Conservation (phyloP, 2,329 filamentous ascomycete genomes). For the Leptographium lundbergii region DNA sequence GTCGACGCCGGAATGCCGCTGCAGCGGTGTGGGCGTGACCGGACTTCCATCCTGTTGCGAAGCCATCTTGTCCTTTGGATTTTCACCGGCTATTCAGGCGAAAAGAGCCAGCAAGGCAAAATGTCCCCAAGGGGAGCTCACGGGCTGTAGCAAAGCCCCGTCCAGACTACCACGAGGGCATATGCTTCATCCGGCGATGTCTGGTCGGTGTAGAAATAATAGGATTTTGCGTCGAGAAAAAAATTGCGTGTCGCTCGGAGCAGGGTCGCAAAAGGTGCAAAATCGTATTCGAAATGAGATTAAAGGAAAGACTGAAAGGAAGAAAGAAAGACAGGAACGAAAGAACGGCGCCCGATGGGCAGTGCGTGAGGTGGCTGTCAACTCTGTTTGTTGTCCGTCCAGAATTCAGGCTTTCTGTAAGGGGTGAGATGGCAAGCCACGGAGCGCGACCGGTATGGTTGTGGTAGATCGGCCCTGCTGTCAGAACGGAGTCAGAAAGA, state of each 20-base stretch:
- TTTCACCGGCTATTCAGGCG: not conserved
- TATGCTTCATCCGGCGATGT: not conserved
- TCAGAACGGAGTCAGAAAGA: not conserved
- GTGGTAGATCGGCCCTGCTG: not conserved
- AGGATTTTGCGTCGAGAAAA: not conserved
- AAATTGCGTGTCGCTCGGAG: not conserved
- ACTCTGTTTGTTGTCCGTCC: not conserved
- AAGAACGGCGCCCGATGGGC: not conserved
- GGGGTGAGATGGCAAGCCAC: not conserved
- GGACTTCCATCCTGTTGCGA: slow-evolving; percentile 11
- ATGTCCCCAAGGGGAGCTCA: not conserved
- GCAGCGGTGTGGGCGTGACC: slow-evolving; percentile 11
- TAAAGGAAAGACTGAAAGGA: not conserved
- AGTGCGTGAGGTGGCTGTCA: not conserved
- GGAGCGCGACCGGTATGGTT: not conserved
- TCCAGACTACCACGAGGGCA: slow-evolving; percentile 1
- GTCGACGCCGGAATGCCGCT: slow-evolving; percentile 7
- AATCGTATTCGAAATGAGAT: not conserved
- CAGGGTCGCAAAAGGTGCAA: not conserved
- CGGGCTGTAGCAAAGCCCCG: not conserved
- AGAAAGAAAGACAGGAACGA: not conserved
- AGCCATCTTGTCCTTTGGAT: slow-evolving; percentile 6
- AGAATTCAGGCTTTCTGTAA: not conserved
- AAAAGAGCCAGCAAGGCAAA: slow-evolving; percentile 2
- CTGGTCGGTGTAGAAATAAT: not conserved